phyloP scores from a whole-genome alignment of 371 early-diverging fungal species.

The Apophysomyces variabilis region DNA sequence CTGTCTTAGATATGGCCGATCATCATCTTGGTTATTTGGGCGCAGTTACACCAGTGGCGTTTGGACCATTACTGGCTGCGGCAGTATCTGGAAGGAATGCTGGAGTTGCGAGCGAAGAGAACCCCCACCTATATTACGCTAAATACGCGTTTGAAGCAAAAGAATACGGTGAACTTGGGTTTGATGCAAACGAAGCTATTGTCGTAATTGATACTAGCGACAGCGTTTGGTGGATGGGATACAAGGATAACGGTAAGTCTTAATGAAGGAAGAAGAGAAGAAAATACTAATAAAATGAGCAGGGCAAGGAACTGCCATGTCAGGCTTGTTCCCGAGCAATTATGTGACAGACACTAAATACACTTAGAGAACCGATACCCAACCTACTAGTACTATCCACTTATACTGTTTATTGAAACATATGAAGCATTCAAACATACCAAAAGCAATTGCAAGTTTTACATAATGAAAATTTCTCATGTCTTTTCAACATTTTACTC shows the following conservation, averaged over 20 bases:
- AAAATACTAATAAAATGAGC: background rate
- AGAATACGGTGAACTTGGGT: conserved; percentile 77
- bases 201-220: conserved; percentile 80
- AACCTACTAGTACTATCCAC: background rate
- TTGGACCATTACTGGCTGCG: conserved; percentile 31
- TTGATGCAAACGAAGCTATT: conserved; percentile 68
- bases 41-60: conserved; percentile 33
- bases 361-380: conserved; percentile 4
- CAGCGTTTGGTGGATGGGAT: conserved; percentile 88
- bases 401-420: too few relatives aligned
- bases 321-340: conserved; percentile 47
- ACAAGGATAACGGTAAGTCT: conserved; percentile 59
- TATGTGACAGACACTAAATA: conserved; percentile 38
- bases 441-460: too few relatives aligned
- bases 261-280: conserved; percentile 11
- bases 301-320: conserved; percentile 28
- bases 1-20: conserved; percentile 2
- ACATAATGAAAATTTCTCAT: too few relatives aligned
- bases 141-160: conserved; percentile 77
- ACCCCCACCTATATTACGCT: conserved; percentile 63
- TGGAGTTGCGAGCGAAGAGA: conserved; percentile 34
- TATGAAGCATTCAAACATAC: too few relatives aligned
- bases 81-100: conserved; percentile 30
- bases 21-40: background rate
- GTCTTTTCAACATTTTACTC: too few relatives aligned